Evolutionary conservation across 805 yeast genomes (phyloP).

Genomic region (Debaryomyces hansenii): DNA sequence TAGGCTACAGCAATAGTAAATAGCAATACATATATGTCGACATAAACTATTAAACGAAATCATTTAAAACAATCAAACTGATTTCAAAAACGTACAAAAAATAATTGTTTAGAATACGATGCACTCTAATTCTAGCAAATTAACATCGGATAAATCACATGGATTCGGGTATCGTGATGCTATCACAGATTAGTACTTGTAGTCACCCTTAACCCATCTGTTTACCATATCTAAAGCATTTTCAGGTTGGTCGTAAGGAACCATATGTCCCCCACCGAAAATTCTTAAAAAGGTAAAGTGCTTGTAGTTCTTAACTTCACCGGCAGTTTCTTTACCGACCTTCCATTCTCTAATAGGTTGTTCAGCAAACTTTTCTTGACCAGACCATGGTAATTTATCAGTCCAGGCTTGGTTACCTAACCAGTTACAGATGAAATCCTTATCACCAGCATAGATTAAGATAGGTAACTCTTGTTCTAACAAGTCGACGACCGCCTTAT

Average conservation of each 20-base stretch:
- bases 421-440: conserved; percentile 93
- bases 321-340: conserved; percentile 45
- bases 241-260: conserved; percentile 85
- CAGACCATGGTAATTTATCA: conserved; percentile 64
- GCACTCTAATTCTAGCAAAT: too few species aligned
- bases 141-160: too few species aligned
- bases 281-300: conserved; percentile 81
- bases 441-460: conserved; percentile 90
- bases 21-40: background rate
- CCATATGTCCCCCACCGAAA: conserved; percentile 94
- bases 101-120: too few species aligned
- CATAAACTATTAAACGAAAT: too few species aligned
- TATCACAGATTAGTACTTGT: conserved; percentile 17
- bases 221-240: conserved; percentile 77
- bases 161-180: too few species aligned
- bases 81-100: too few species aligned
- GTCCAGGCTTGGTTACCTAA: conserved; percentile 87
- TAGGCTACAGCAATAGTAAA: background rate
- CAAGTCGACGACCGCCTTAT: conserved; percentile 56
- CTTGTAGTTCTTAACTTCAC: conserved; percentile 72
- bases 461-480: conserved; percentile 75
- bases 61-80: too few species aligned
- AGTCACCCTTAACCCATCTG: conserved; percentile 78
- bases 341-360: conserved; percentile 45
- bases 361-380: conserved; percentile 46